Conservation (phyloP, 1,139 yeast genomes). For the Fermentozyma sake region DNA sequence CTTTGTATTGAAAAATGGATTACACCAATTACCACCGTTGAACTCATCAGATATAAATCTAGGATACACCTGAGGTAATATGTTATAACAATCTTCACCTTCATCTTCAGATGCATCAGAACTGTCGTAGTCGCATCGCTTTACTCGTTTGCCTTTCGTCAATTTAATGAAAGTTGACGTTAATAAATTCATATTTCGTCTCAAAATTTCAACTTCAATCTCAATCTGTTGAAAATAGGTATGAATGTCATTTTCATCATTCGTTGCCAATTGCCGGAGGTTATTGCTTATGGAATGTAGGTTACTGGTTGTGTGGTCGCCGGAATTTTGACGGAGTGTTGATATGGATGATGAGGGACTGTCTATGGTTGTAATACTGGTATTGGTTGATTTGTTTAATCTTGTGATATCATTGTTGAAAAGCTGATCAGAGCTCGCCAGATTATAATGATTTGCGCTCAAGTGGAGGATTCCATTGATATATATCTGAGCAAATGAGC, state of each 20-base stretch:
- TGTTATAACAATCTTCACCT: conserved; percentile 33
- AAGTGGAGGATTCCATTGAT: conserved; percentile 55
- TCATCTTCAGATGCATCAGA: conserved; percentile 33
- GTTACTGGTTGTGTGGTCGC: not conserved
- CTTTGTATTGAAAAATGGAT: conserved; percentile 51
- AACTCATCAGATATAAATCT: conserved; percentile 59
- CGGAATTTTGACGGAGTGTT: conserved; percentile 18
- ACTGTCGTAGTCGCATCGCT: conserved; percentile 34
- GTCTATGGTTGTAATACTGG: conserved; percentile 11
- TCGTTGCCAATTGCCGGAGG: conserved; percentile 6
- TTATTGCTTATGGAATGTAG: conserved; percentile 4
- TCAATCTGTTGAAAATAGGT: conserved; percentile 34
- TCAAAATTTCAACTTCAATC: conserved; percentile 30
- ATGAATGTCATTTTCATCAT: conserved; percentile 5
- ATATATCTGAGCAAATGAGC: conserved; percentile 54
- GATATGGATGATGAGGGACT: conserved; percentile 22
- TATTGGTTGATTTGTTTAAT: conserved; percentile 26
- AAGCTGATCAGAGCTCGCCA: conserved; percentile 22
- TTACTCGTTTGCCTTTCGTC: conserved; percentile 30
- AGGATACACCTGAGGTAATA: conserved; percentile 64
- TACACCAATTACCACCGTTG: conserved; percentile 73
- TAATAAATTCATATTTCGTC: conserved; percentile 26
- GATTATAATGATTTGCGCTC: conserved; percentile 33
- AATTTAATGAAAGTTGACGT: conserved; percentile 26
- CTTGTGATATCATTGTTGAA: conserved; percentile 31